phyloP scores from a whole-genome alignment of 108 stramenopile genomes.

The Cyclostephanos invisitatus region DNA sequence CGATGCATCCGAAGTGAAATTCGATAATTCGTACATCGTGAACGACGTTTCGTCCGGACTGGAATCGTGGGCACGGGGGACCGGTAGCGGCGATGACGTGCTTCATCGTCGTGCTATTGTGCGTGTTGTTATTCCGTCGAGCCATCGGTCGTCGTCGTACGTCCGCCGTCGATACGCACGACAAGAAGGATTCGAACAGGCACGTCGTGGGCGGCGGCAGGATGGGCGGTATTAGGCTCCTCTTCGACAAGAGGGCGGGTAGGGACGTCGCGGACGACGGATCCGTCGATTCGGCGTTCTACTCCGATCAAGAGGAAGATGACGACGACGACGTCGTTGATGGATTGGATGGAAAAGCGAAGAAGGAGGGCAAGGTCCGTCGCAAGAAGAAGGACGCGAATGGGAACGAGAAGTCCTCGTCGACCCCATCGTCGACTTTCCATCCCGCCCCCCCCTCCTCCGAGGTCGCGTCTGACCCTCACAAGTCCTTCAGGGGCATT shows the following conservation, averaged over 20 bases:
- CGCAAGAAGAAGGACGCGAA: slow-evolving; percentile 8
- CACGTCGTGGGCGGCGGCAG: not conserved
- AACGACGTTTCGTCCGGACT: not conserved
- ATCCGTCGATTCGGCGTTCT: slow-evolving; percentile 39
- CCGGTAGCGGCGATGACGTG: slow-evolving; percentile 19
- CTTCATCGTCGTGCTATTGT: slow-evolving; percentile 20
- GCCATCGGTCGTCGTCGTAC: slow-evolving; percentile 19
- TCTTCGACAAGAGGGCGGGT: slow-evolving; percentile 22
- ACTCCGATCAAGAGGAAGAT: slow-evolving; percentile 21
- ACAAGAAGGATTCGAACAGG: slow-evolving; percentile 3
- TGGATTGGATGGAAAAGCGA: not conserved
- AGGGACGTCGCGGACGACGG: slow-evolving; percentile 14
- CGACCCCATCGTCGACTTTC: too few relatives aligned
- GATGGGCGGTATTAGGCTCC: not conserved
- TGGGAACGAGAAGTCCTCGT: not conserved
- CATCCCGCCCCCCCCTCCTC: too few relatives aligned
- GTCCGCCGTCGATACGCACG: slow-evolving; percentile 13
- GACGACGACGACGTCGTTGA: too few relatives aligned
- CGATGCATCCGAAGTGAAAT: slow-evolving; percentile 15
- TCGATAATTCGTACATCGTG: not conserved
- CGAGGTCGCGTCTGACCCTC: too few relatives aligned
- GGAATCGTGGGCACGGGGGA: slow-evolving; percentile 26
- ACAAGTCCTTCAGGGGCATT: not conserved
- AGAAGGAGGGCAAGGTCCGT: slow-evolving; percentile 23
- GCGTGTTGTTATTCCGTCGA: slow-evolving; percentile 28